Evolutionary conservation across 148 eudicot genomes (phyloP).

Genomic region (Euryodendron excelsum): DNA sequence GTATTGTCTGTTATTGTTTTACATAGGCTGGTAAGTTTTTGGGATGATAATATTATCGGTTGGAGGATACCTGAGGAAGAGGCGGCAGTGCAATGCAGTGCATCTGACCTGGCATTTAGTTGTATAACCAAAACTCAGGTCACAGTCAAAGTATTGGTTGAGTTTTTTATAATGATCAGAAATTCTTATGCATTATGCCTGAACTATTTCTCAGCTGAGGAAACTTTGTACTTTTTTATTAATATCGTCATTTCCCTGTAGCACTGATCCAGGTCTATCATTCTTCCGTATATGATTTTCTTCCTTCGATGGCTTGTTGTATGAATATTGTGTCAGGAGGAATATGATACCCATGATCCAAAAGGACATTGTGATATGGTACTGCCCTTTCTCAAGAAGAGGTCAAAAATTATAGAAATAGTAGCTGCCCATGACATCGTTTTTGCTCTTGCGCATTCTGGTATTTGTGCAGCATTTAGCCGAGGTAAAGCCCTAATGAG

Average conservation of each 20-base stretch:
- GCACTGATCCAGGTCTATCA: neutral
- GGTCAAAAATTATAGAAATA: constrained; percentile 89
- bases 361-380: constrained; percentile 76
- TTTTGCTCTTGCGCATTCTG: constrained; percentile 97
- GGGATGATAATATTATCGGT: neutral
- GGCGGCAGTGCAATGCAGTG: neutral
- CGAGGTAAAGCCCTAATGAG: constrained; percentile 49
- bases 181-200: neutral
- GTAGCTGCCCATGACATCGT: constrained; percentile 98
- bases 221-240: neutral
- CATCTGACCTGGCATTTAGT: neutral
- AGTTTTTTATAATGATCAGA: neutral
- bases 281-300: neutral
- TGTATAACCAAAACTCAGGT: neutral
- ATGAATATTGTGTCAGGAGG: constrained; percentile 57
- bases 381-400: constrained; percentile 74
- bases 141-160: constrained; percentile 1
- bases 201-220: neutral
- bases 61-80: neutral
- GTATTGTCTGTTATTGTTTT: neutral
- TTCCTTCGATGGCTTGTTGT: neutral
- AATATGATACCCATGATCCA: constrained; percentile 97
- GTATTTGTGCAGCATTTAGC: constrained; percentile 96
- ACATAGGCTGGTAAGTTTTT: neutral
- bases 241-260: neutral